Evolutionary conservation across 1,284 basidiomycete species (phyloP).

Genomic region (Cutaneotrichosporon spelunceum): DNA sequence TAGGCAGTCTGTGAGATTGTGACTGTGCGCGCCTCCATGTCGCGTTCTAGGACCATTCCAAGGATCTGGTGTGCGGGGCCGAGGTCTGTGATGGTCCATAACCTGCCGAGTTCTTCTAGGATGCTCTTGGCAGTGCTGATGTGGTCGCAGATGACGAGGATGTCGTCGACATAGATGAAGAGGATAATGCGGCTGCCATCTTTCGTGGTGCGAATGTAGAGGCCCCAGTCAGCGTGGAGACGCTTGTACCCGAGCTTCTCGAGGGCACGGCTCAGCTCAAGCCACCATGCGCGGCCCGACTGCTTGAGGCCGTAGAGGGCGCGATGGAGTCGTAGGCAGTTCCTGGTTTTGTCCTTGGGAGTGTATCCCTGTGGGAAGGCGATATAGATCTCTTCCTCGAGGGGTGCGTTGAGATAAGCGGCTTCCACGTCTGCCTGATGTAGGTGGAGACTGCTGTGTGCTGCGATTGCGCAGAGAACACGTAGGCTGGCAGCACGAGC

Average conservation of each 20-base stretch:
- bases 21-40: conserved; percentile 25
- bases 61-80: conserved; percentile 34
- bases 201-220: conserved; percentile 33
- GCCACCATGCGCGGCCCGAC: conserved; percentile 39
- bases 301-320: conserved; percentile 55
- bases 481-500: conserved; percentile 50
- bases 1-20: conserved; percentile 17
- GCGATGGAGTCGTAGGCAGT: conserved; percentile 33
- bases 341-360: not conserved
- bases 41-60: conserved; percentile 36
- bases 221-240: conserved; percentile 47
- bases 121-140: conserved; percentile 10
- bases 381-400: conserved; percentile 52
- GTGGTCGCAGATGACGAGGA: conserved; percentile 14
- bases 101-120: conserved; percentile 25
- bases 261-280: conserved; percentile 46
- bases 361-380: conserved; percentile 25
- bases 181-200: conserved; percentile 13
- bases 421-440: conserved; percentile 56
- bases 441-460: conserved; percentile 51
- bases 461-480: conserved; percentile 51
- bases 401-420: conserved; percentile 54
- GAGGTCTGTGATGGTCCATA: conserved; percentile 31
- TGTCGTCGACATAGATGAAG: conserved; percentile 22
- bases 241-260: conserved; percentile 38